Evolutionary conservation across 345 rosid species (phyloP), one percentile per base, ranked within the genome.

Genomic region (Ceriops zippeliana): DNA sequence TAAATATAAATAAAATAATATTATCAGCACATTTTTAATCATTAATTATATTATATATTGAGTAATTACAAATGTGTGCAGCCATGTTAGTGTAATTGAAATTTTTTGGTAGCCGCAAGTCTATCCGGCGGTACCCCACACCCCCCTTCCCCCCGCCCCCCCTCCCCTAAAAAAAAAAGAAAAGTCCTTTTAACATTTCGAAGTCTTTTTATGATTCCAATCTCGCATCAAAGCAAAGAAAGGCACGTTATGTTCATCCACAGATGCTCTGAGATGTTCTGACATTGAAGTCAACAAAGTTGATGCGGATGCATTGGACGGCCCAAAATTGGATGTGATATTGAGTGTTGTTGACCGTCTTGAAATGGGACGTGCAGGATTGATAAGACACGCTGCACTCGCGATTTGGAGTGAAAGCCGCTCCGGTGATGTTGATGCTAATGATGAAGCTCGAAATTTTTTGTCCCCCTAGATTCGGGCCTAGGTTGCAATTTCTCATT

Each of bases 361-460:
- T 24, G 26, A 24, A 24, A 9, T 24, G 30, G 59, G 59, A 27
- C 30, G 59, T 24, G 28, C 59, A 24, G 34, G 62, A 59, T 59
- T 30, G 37, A 56, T 56, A 56, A 10, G 59, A 24, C 59, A 42
- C 17, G 16, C 4, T 2, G 0, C 3, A 42, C 49, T 3, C 0
- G 17, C 13, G 49, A 42, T 42, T 42, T 42, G 49, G 49, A 42
- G 49, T 11, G 49, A 42, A 42, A 42, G 49, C 49, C 49, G 49
- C 49, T 42, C 22, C 17, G 22, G 34, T 30, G 28, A 21, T 30
- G 13, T 6, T 26, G 34, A 59, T 26, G 35, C n/a, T 59, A 30
- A 59, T 59, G n/a, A 59, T 59, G 62, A 30, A 59, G 6, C 62
- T 31, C 30, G 62, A 59, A 59, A 30, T 59, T 27, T 59, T 59